These are phyloP conservation scores for Linanthus parryae DNA, from an alignment of 148 eudicot genomes.

Conservation along the genomic window DNA sequence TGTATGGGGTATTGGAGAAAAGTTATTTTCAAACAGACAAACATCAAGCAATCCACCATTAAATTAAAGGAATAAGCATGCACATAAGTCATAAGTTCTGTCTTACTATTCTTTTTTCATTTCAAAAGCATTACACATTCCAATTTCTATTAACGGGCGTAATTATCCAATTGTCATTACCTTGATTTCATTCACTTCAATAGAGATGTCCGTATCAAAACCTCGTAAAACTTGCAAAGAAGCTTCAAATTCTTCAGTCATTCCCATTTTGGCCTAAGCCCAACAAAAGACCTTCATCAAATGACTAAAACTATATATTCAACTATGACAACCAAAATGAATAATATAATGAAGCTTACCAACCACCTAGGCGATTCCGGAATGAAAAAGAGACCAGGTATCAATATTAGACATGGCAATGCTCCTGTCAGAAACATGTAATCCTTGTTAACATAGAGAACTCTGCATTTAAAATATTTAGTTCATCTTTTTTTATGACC, in stretches of 20 bases:
- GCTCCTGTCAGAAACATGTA: conserved; percentile 52
- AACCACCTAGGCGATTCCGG: conserved; percentile 99
- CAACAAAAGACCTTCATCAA: conserved; percentile 5
- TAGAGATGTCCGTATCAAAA: conserved; percentile 77
- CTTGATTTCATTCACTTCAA: conserved; percentile 91
- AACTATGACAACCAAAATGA: not conserved
- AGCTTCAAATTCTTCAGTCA: conserved; percentile 86
- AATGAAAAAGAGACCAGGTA: conserved; percentile 92
- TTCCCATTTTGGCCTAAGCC: conserved; percentile 88
- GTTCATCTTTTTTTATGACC: too few species aligned
- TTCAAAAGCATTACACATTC: too few species aligned
- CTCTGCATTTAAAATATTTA: not conserved
- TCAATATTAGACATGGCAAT: conserved; percentile 77
- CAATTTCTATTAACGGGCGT: not conserved
- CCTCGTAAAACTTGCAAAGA: conserved; percentile 98
- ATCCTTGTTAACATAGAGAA: not conserved
- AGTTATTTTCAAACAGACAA: not conserved
- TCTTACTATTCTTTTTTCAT: not conserved
- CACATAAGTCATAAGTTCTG: not conserved
- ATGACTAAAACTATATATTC: not conserved
- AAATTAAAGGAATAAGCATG: not conserved
- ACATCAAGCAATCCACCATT: not conserved
- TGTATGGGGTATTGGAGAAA: too few species aligned
- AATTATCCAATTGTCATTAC: conserved; percentile 22
- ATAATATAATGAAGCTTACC: conserved; percentile 38